Evolutionary conservation across 352 stramenopile species (phyloP), one percentile per base, ranked within the genome.

Genomic region (Blastocystis sp.): DNA sequence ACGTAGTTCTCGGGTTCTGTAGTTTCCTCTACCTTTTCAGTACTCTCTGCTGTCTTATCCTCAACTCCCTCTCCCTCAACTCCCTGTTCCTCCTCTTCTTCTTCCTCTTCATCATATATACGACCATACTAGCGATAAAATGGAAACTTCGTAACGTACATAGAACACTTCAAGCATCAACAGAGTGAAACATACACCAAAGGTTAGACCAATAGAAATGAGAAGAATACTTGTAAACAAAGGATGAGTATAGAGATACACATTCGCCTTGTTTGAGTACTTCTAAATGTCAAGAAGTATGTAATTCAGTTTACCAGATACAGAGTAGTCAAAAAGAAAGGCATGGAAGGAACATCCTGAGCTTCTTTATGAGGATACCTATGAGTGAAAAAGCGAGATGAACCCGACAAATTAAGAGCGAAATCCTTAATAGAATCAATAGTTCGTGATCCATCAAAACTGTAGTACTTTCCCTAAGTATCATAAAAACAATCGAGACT

Each of bases 371-470:
- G 37, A n/a, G 64, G 42, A 30, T 69, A 84, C 19, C 53, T 64
- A 78, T n/a, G 48, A 30, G 3, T 56, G 24, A 56, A n/a, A 30
- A 5, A 48, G 9, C 2, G 9, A 48, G 40, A 48, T 48, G 40
- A 48, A 9, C 2, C 7, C 0, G 7, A 78, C 66, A 78, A 37
- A 37, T 44, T 30, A 9, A 68, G 48, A 19, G 73, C 48, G 56
- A 84, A 84, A 11, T 66, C 53, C 33, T 84, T 57, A n/a, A 84
- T 35, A 53, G 19, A 33, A 9, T 64, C 22, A 33, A 54, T 33
- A 51, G 51, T 84, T 48, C 73, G 73, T 27, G 73, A 84, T 17
- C 73, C 73, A 64, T 84, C 73, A 44, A 84, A 84, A 27, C 17
- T 19, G 37, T 84, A 84, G 51, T 62, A 66, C 24, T 68, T 66